These are phyloP conservation scores for Fusarium stilboides DNA, from an alignment of 2,329 filamentous ascomycete species.

Conservation along the genomic window DNA sequence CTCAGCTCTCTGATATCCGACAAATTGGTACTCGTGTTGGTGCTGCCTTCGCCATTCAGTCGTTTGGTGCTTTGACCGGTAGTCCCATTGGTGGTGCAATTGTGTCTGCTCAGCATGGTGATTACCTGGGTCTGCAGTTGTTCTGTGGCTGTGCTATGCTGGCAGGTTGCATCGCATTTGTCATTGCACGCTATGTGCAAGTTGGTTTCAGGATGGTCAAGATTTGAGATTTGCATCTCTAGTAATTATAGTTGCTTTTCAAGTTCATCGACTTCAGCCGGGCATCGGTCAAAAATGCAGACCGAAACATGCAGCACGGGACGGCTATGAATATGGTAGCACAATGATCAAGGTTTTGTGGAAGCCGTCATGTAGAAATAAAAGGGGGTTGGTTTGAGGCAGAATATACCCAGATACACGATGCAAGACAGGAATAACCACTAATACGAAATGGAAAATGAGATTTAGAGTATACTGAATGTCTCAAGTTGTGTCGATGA, in stretches of 20 bases:
- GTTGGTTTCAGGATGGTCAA: conserved; percentile 55
- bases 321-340: background rate
- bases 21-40: conserved; percentile 80
- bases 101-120: conserved; percentile 65
- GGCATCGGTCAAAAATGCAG: background rate
- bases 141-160: conserved; percentile 72
- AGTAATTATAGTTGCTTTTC: background rate
- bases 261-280: background rate
- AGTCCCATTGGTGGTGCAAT: conserved; percentile 78
- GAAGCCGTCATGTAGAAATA: background rate
- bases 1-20: conserved; percentile 78
- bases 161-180: conserved; percentile 49
- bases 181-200: conserved; percentile 54
- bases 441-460: background rate
- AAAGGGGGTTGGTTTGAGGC: background rate
- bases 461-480: background rate
- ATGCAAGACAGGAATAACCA: background rate
- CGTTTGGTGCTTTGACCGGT: conserved; percentile 76
- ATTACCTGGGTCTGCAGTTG: conserved; percentile 73
- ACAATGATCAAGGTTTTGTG: background rate
- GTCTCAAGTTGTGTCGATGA: background rate
- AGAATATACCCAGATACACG: conserved; percentile 2
- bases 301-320: background rate
- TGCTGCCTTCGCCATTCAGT: conserved; percentile 72
- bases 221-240: conserved; percentile 45